Percentiles rank a stretch among this genome's conserved stretches.
phyloP scores from a whole-genome alignment of 2,329 filamentous ascomycete species.

The Plectosphaerella cucumerina region DNA sequence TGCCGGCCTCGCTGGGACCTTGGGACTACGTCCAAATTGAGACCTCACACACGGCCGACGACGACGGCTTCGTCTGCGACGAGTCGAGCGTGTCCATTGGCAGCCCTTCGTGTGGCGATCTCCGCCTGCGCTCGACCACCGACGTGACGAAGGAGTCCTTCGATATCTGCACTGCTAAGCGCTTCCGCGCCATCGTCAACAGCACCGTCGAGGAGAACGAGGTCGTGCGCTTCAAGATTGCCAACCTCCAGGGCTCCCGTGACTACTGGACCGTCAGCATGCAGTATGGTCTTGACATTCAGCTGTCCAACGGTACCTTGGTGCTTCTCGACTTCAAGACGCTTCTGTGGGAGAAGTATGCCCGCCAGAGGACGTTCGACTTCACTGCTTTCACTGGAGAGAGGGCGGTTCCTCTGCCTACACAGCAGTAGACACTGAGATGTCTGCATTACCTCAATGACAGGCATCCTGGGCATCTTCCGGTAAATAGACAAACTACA shows the following conservation, averaged over 20 bases:
- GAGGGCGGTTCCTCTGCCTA: background rate
- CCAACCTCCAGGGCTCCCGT: slow-evolving; percentile 4
- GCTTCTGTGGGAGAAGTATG: slow-evolving; percentile 7
- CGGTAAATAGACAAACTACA: no score
- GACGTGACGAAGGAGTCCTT: slow-evolving; percentile 3
- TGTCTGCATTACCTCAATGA: no score
- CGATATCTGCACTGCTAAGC: slow-evolving; percentile 8
- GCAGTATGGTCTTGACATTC: slow-evolving; percentile 4
- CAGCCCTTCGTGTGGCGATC: slow-evolving; percentile 1
- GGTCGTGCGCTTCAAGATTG: slow-evolving; percentile 7
- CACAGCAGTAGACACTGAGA: no score
- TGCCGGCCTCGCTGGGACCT: slow-evolving; percentile 3
- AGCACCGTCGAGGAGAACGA: slow-evolving; percentile 1
- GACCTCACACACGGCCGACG: background rate
- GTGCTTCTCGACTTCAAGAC: slow-evolving; percentile 6
- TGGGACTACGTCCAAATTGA: slow-evolving; percentile 8
- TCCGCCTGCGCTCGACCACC: slow-evolving; percentile 1
- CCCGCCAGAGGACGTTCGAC: background rate
- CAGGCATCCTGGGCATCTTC: no score
- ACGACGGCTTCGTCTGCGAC: slow-evolving; percentile 9
- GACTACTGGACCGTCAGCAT: slow-evolving; percentile 2
- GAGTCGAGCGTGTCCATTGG: slow-evolving; percentile 8
- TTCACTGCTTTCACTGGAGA: slow-evolving; percentile 7
- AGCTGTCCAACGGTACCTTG: slow-evolving; percentile 7
- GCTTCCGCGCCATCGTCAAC: slow-evolving; percentile 5